Conservation (phyloP, 176 grass and related monocot genomes). For the Avena atlantica region DNA sequence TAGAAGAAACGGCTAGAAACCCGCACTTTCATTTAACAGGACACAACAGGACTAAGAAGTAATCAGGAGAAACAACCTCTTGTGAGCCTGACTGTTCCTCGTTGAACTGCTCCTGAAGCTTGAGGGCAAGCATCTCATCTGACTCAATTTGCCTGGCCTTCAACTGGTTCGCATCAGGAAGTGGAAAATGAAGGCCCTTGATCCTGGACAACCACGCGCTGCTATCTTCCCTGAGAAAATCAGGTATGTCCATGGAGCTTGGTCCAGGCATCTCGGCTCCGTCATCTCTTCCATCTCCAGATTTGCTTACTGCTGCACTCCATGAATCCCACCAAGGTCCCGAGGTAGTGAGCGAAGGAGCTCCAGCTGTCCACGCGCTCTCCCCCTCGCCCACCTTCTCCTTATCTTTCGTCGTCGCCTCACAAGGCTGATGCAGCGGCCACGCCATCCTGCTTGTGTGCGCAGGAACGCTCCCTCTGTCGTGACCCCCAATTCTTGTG, state of each 20-base stretch:
- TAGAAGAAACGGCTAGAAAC: background rate
- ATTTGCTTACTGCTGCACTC: slow-evolving; percentile 12
- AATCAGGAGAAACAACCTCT: slow-evolving; percentile 53
- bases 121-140: slow-evolving; percentile 69
- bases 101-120: slow-evolving; percentile 80
- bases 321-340: slow-evolving; percentile 23
- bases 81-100: slow-evolving; percentile 52
- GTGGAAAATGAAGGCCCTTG: slow-evolving; percentile 51
- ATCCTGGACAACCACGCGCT: slow-evolving; percentile 45
- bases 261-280: background rate
- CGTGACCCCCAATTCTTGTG: background rate
- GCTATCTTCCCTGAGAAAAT: slow-evolving; percentile 32
- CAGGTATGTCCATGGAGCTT: slow-evolving; percentile 29
- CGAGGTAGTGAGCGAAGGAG: background rate
- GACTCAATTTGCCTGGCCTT: slow-evolving; percentile 67
- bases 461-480: background rate
- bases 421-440: background rate
- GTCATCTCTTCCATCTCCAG: background rate
- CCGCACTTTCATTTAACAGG: background rate
- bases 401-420: slow-evolving; percentile 46
- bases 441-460: slow-evolving; percentile 22
- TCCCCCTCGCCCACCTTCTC: slow-evolving; percentile 35
- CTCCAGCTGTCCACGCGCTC: slow-evolving; percentile 23
- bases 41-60: slow-evolving; percentile 38
- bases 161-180: slow-evolving; percentile 49